Evolutionary conservation across 139 green algal species (phyloP).

Genomic region (Spirogloea muscicola): DNA sequence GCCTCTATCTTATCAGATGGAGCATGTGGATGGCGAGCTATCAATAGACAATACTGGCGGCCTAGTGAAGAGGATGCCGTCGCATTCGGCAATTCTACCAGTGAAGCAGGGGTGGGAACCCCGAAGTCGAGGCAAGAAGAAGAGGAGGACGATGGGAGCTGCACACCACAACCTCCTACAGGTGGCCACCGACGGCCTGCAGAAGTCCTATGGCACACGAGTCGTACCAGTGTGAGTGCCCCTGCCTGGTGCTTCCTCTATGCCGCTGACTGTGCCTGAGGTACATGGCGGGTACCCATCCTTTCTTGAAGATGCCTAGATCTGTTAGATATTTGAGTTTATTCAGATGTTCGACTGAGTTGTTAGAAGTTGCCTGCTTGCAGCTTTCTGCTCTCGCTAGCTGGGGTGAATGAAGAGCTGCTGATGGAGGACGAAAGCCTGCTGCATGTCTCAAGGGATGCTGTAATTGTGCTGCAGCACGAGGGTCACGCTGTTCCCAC

Average conservation of each 20-base stretch:
- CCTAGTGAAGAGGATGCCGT: not conserved
- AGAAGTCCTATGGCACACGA: no score
- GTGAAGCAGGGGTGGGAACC: conserved; percentile 14
- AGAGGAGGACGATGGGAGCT: no score
- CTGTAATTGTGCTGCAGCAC: conserved; percentile 42
- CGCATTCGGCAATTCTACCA: not conserved
- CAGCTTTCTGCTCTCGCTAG: conserved; percentile 41
- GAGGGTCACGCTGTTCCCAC: not conserved
- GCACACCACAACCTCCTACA: no score
- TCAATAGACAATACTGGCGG: not conserved
- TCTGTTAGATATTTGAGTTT: no score
- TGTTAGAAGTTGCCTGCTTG: not conserved
- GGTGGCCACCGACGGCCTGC: no score
- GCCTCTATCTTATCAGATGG: no score
- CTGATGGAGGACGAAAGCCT: conserved; percentile 31
- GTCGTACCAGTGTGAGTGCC: no score
- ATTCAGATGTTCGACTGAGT: not conserved
- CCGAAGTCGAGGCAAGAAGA: not conserved
- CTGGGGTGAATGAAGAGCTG: conserved; percentile 18
- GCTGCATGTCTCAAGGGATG: conserved; percentile 10
- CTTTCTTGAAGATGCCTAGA: no score
- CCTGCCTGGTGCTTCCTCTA: no score
- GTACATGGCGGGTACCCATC: no score
- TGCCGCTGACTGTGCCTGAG: no score
- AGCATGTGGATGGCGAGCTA: not conserved